phyloP scores from a whole-genome alignment of 73 alveolate genomes.

The Urostyla sp. region DNA sequence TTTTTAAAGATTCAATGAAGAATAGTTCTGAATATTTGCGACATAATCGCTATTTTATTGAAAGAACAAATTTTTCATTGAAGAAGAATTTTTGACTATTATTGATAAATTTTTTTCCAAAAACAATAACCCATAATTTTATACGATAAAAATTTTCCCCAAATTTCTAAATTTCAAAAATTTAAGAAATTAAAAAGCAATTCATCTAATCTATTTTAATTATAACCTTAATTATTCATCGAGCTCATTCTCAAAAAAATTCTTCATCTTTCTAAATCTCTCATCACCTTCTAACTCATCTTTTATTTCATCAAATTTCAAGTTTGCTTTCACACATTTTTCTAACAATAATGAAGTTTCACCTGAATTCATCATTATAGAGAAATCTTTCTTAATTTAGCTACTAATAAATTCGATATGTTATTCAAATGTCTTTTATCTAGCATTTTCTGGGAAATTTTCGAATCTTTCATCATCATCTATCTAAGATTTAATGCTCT shows the following conservation, averaged over 20 bases:
- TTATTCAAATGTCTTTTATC: conserved; percentile 13
- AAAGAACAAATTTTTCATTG: too few species aligned
- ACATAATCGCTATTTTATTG: too few species aligned
- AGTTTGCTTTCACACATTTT: not conserved
- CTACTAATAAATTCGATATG: not conserved
- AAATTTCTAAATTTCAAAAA: too few species aligned
- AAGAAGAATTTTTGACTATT: too few species aligned
- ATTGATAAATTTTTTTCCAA: too few species aligned
- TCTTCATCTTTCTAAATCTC: conserved; percentile 7
- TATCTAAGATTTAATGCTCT: not conserved
- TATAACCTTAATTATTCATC: too few species aligned
- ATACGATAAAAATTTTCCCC: too few species aligned
- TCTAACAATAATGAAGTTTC: conserved; percentile 23
- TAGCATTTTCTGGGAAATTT: conserved; percentile 25
- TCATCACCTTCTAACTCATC: conserved; percentile 41
- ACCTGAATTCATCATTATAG: not conserved
- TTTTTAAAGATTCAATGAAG: too few species aligned
- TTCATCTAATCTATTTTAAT: too few species aligned
- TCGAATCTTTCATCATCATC: conserved; percentile 32
- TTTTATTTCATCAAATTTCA: conserved; percentile 22
- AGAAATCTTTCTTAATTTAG: conserved; percentile 33
- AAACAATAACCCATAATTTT: too few species aligned
- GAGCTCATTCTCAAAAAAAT: conserved; percentile 14
- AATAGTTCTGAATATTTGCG: too few species aligned
- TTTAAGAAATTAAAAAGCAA: too few species aligned